Percentiles rank a stretch among this genome's conserved stretches.
phyloP scores from a whole-genome alignment of 257 asterid genomes.

The Petunia axillaris region DNA sequence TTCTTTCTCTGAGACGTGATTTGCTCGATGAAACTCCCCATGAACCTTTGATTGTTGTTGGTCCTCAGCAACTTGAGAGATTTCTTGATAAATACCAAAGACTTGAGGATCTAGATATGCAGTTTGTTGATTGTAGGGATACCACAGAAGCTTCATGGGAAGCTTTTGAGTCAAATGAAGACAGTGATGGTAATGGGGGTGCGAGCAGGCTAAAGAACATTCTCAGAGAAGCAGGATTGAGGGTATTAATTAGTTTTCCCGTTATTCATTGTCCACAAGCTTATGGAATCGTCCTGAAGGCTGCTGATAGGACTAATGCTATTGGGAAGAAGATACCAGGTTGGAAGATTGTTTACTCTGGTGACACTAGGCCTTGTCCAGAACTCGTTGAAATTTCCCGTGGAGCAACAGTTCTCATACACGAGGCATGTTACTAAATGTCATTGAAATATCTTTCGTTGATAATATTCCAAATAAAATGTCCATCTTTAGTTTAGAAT shows the following conservation, averaged over 20 bases:
- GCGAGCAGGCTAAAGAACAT: background rate
- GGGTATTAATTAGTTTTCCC: conserved; percentile 63
- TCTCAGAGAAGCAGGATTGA: conserved; percentile 54
- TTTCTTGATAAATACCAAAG: conserved; percentile 85
- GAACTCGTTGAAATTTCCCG: conserved; percentile 67
- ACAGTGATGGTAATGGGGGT: background rate
- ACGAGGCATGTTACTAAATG: conserved; percentile 52
- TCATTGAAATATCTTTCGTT: background rate
- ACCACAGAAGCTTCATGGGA: conserved; percentile 62
- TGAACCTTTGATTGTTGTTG: conserved; percentile 69
- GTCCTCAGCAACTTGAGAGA: conserved; percentile 84
- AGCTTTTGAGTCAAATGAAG: conserved; percentile 47
- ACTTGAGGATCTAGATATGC: conserved; percentile 90
- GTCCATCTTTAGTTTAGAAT: too few species aligned
- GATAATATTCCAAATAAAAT: background rate
- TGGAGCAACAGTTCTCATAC: conserved; percentile 86
- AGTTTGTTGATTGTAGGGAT: conserved; percentile 73
- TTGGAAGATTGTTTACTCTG: conserved; percentile 92
- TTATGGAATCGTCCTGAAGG: conserved; percentile 65
- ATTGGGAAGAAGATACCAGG: conserved; percentile 75
- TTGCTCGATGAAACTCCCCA: conserved; percentile 62
- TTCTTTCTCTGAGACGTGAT: conserved; percentile 72
- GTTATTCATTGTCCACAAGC: conserved; percentile 92
- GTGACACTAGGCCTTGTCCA: conserved; percentile 93
- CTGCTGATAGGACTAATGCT: conserved; percentile 50